Conservation (phyloP, 805 yeast species). For the Candida tallmaniae region DNA sequence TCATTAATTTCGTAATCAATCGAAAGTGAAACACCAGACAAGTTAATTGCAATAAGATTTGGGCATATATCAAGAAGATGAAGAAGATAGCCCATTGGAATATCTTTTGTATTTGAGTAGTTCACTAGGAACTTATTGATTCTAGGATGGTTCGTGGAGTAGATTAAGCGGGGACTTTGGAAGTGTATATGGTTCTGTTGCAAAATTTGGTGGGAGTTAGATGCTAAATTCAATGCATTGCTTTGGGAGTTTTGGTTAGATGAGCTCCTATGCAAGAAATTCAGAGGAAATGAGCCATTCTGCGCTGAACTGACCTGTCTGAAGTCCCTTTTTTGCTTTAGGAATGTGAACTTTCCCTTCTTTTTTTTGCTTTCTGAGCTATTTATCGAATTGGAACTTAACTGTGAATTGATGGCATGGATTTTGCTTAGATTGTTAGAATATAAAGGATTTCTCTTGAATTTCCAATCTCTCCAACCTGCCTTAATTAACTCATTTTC, state of each 20-base stretch:
- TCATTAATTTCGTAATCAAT: constrained; percentile 56
- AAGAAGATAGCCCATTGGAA: constrained; percentile 73
- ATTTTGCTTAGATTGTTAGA: constrained; percentile 17
- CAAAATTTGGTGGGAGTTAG: background rate
- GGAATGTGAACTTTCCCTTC: constrained; percentile 5
- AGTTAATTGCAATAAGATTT: constrained; percentile 49
- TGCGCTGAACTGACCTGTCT: constrained; percentile 3
- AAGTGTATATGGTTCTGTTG: background rate
- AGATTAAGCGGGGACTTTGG: no score
- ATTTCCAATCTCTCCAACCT: constrained; percentile 93
- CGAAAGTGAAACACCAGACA: constrained; percentile 61
- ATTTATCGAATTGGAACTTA: background rate
- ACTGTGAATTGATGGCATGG: constrained; percentile 10
- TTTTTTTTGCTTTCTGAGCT: constrained; percentile 3
- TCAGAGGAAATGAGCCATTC: background rate
- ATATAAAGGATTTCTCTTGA: constrained; percentile 65
- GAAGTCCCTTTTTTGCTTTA: constrained; percentile 8
- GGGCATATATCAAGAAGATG: constrained; percentile 68
- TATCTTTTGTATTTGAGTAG: constrained; percentile 64
- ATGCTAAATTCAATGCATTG: no score
- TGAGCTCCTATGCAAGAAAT: no score
- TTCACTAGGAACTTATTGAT: constrained; percentile 57
- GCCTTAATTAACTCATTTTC: constrained; percentile 45
- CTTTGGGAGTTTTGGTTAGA: background rate
- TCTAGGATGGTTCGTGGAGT: no score